Percentiles rank a stretch among this genome's conserved stretches.
These are phyloP conservation scores for Fragilariopsis cylindrus DNA, from an alignment of 108 stramenopile genomes.

Conservation along the genomic window DNA sequence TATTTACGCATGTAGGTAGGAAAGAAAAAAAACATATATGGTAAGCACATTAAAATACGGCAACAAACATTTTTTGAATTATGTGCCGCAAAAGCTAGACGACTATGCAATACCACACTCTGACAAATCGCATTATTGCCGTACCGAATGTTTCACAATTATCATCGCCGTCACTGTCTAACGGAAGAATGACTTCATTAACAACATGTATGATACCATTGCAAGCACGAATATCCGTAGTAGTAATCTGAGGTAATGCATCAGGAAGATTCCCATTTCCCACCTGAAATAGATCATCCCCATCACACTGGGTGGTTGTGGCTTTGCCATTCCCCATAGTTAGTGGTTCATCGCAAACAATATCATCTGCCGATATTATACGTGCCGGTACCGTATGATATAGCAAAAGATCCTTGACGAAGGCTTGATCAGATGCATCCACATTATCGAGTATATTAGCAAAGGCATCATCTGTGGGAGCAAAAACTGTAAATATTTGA, in stretches of 20 bases:
- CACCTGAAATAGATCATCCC: slow-evolving; percentile 17
- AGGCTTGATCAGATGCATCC: neutral
- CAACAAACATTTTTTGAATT: too few species aligned
- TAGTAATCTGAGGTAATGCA: slow-evolving; percentile 20
- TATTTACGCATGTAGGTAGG: too few species aligned
- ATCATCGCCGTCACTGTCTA: neutral
- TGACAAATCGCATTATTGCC: neutral
- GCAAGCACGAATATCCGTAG: slow-evolving; percentile 40
- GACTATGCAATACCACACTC: too few species aligned
- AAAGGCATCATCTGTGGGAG: slow-evolving; percentile 6
- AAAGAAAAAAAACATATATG: too few species aligned
- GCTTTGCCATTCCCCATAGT: slow-evolving; percentile 1
- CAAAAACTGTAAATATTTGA: slow-evolving; percentile 17
- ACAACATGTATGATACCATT: slow-evolving; percentile 63
- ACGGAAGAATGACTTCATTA: slow-evolving; percentile 27
- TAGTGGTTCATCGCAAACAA: neutral
- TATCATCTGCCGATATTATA: neutral
- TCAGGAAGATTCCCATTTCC: slow-evolving; percentile 25
- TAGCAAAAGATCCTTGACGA: slow-evolving; percentile 2
- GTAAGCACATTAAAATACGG: too few species aligned
- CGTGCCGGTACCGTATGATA: neutral
- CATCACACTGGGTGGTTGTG: slow-evolving; percentile 18
- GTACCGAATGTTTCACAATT: slow-evolving; percentile 12
- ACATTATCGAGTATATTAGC: neutral
- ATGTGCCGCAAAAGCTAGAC: too few species aligned